Conservation (phyloP, 1,139 yeast genomes). For the Sugiyamaella pinicola region DNA sequence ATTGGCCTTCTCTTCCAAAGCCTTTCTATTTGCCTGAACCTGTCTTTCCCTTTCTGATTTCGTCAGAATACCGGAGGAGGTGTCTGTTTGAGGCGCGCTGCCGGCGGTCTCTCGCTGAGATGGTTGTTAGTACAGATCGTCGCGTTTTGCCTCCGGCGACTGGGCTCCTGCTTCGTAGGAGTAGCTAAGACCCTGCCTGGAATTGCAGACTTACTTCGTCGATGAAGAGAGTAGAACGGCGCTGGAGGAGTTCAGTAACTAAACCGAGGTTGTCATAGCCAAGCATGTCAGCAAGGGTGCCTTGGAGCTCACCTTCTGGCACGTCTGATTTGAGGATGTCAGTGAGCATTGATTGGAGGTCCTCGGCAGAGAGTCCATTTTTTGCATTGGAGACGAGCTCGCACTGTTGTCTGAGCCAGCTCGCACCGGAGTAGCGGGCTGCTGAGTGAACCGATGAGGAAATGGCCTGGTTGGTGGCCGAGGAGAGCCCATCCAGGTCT, state of each 20-base stretch:
- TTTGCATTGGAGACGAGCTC: background rate
- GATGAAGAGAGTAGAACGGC: slow-evolving; percentile 30
- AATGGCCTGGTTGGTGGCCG: background rate
- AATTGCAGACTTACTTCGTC: slow-evolving; percentile 5
- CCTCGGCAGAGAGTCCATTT: slow-evolving; percentile 29
- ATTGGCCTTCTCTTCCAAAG: slow-evolving; percentile 17
- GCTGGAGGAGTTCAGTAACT: slow-evolving; percentile 64
- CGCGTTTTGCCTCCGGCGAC: background rate
- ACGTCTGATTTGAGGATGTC: slow-evolving; percentile 41
- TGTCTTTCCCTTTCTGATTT: slow-evolving; percentile 16
- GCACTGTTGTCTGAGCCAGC: slow-evolving; percentile 23
- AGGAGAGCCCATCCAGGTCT: slow-evolving; percentile 8
- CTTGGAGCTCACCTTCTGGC: slow-evolving; percentile 65
- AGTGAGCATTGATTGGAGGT: slow-evolving; percentile 33
- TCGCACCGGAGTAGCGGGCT: background rate
- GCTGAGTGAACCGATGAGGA: background rate
- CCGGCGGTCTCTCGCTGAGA: no score
- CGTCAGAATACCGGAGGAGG: slow-evolving; percentile 12
- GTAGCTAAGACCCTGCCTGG: background rate
- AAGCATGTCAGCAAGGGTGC: slow-evolving; percentile 68
- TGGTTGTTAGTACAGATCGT: background rate
- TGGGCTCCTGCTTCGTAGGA: background rate
- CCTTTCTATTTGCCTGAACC: slow-evolving; percentile 16
- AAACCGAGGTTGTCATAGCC: slow-evolving; percentile 87
- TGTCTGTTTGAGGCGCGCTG: background rate